Percentiles rank a stretch among this genome's conserved stretches.
Evolutionary conservation across 345 rosid genomes (phyloP).

Genomic region (Populus deltoides): DNA sequence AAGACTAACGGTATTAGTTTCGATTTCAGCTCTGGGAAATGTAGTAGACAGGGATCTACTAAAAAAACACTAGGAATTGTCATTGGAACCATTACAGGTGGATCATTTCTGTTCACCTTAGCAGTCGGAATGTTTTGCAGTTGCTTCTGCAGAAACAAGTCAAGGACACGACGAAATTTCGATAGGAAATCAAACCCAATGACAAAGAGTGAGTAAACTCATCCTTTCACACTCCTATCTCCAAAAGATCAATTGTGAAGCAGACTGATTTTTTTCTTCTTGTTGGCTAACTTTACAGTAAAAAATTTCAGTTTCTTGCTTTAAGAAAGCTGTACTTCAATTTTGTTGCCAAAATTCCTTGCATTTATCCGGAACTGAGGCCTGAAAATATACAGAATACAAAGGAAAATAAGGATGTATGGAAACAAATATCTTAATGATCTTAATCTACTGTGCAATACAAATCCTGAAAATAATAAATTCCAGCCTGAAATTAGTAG

Average conservation of each 20-base stretch:
- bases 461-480: not conserved
- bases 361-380: not conserved
- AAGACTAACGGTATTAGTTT: slow-evolving; percentile 11
- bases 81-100: slow-evolving; percentile 40
- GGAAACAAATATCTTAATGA: not conserved
- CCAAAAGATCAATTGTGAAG: not conserved
- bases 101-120: slow-evolving; percentile 30
- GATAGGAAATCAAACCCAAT: slow-evolving; percentile 24
- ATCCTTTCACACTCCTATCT: slow-evolving; percentile 4
- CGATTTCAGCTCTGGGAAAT: slow-evolving; percentile 42
- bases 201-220: slow-evolving; percentile 47
- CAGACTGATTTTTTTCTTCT: no score
- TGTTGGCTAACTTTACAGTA: not conserved
- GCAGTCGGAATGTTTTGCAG: slow-evolving; percentile 31
- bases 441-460: no score
- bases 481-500: not conserved
- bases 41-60: slow-evolving; percentile 19
- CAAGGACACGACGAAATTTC: slow-evolving; percentile 14
- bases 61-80: slow-evolving; percentile 20
- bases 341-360: not conserved
- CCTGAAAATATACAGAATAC: not conserved
- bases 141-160: slow-evolving; percentile 30
- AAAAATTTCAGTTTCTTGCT: not conserved
- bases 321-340: not conserved
- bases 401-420: not conserved